Base-by-base conservation (phyloP, 129 eudicot species). In the Escallonia herrerae region DNA sequence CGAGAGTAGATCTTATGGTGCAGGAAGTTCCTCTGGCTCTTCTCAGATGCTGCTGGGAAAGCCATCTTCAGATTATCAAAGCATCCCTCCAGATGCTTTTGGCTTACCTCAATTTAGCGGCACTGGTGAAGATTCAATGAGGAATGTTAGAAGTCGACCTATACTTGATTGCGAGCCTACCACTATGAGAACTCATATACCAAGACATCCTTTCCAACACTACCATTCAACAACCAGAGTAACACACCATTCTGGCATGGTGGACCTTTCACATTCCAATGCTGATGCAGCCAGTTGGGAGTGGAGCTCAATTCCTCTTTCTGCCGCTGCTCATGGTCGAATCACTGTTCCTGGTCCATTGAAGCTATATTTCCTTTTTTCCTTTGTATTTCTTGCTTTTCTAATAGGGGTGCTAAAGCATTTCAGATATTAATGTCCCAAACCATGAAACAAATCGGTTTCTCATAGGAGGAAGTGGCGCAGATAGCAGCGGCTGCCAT, bases 21-120 rank as follows among this genome's bases (percentile, higher is more conserved):
- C 63, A 37, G 87, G 81, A 64, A 78, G 83, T 43, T 82, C 87
- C n/a, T 82, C 83, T 13, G 47, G 87, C 55, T 77, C 80, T 51
- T 75, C 83, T 67, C 83, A 78, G 55, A 63, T 64, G 38, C 81
- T 66, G 38, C 43, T 59, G 42, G 83, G 78, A 49, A 82, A 78
- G 50, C 71, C 79, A 37, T 44, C 52, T 40, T 46, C 66, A 38
- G 86, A 81, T 69, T 73, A 61, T 65, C 74, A 69, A 38, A 58
- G 79, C 70, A 62, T 50, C 41, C 80, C 81, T 68, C 62, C 60
- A 0, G 57, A 59, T 11, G 58, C 55, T 8, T 47, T 47, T n/a
- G 15, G 50, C 22, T 37, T 58, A 50, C 57, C 46, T 58, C 65
- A 58, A 12, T 74, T 62, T 65, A 48, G 81, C 37, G 64, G 79